Evolutionary conservation across 441 rosid species (phyloP), one percentile per base, ranked within the genome.

Genomic region (Viola pubescens): DNA sequence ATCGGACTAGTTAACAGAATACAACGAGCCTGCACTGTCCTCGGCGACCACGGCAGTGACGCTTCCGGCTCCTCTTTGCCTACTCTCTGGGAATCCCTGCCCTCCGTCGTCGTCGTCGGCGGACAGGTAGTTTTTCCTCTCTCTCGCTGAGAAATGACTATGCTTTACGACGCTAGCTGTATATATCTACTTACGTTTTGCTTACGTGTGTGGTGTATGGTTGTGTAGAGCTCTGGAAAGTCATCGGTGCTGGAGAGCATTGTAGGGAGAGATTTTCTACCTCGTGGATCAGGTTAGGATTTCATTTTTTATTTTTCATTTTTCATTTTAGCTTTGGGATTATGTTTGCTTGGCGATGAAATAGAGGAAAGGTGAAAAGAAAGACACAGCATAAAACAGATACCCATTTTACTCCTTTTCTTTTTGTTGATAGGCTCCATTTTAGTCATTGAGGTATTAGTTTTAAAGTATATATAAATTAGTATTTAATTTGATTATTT

Each of bases 71-170:
- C 67, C 41, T 77, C 74, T 4, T 81, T 89, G 74, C 84, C 89
- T 72, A 79, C 98, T 60, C 98, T 91, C 6, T 91, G 97, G 98
- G 97, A 91, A 71, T 82, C 97, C 46, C 97, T 91, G 67, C 97
- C 98, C 0, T 79, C 98, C 48, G 89, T 89, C 48, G 89, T 71
- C 51, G 98, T 91, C 62, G 95, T 91, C 48, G 98, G 97, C 45
- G 95, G 98, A 62, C 98, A 91, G 91, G 98, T 26, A 26, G 34
- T 0, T 91, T 37, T 58, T 34, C 12, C 38, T 41, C 47, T 37
- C 7, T 57, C 59, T 58, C 38, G 51, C 6, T 26, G 34, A 26
- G 34, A 26, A 26, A 26, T 26, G 34, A 26, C 34, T 26, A 26
- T 26, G 34, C 1, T 1, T 26, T 1, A 26, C 34, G 2, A 26